These are phyloP conservation scores for Talaromyces proteolyticus DNA, from an alignment of 495 filamentous ascomycete genomes.

Conservation along the genomic window DNA sequence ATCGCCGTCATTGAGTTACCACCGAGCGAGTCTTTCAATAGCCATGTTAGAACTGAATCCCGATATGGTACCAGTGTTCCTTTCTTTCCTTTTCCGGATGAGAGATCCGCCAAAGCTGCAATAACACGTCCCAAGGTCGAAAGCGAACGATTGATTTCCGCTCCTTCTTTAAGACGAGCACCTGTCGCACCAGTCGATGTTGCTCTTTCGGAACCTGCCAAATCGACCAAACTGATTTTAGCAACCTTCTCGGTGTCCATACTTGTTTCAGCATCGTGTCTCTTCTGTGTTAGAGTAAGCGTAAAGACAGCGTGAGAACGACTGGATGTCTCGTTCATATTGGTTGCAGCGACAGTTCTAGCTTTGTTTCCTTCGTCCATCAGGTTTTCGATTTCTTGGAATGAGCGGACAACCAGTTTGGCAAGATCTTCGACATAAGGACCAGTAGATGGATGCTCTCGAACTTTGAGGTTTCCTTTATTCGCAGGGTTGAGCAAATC, in stretches of 20 bases:
- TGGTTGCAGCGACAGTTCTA: slow-evolving; percentile 94
- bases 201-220: slow-evolving; percentile 95
- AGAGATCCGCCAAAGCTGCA: slow-evolving; percentile 88
- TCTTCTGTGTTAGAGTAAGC: slow-evolving; percentile 88
- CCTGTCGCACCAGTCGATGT: slow-evolving; percentile 94
- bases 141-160: slow-evolving; percentile 95
- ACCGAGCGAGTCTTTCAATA: slow-evolving; percentile 94
- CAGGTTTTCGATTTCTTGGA: slow-evolving; percentile 90
- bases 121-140: slow-evolving; percentile 98
- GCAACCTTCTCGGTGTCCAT: slow-evolving; percentile 98
- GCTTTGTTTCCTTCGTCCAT: slow-evolving; percentile 99
- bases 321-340: slow-evolving; percentile 99
- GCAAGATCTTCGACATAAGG: slow-evolving; percentile 98
- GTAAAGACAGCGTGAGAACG: slow-evolving; percentile 98
- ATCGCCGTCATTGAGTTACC: slow-evolving; percentile 99
- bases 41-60: slow-evolving; percentile 94
- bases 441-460: slow-evolving; percentile 95
- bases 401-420: slow-evolving; percentile 94
- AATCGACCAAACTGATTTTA: slow-evolving; percentile 95
- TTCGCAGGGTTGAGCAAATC: slow-evolving; percentile 95
- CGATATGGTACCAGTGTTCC: slow-evolving; percentile 87
- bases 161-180: slow-evolving; percentile 93
- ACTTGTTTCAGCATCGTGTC: slow-evolving; percentile 85
- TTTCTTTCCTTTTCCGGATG: slow-evolving; percentile 81
- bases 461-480: slow-evolving; percentile 93